Evolutionary conservation across 495 filamentous ascomycete species (phyloP).

Genomic region (Neurospora sp.): DNA sequence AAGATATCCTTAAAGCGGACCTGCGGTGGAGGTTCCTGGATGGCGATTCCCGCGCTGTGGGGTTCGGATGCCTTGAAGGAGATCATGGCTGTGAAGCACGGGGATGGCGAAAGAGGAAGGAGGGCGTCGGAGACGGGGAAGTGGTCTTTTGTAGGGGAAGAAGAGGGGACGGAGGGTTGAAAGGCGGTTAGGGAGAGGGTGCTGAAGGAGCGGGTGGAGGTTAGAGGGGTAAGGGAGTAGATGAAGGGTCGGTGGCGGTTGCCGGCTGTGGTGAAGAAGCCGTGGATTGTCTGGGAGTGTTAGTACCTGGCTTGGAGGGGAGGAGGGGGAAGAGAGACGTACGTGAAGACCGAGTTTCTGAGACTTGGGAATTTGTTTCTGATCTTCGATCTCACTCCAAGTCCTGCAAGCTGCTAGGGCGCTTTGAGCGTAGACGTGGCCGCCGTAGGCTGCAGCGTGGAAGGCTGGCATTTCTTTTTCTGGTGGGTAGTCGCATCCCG

Average conservation of each 20-base stretch:
- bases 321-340: constrained; percentile 12
- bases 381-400: constrained; percentile 26
- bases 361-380: constrained; percentile 7
- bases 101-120: constrained; percentile 26
- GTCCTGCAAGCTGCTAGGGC: constrained; percentile 51
- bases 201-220: constrained; percentile 46
- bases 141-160: constrained; percentile 17
- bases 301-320: too few species aligned
- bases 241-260: constrained; percentile 45
- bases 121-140: constrained; percentile 27
- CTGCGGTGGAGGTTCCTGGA: constrained; percentile 28
- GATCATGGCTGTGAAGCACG: constrained; percentile 50
- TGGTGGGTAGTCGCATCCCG: constrained; percentile 16
- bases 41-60: constrained; percentile 19
- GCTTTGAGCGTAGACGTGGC: constrained; percentile 59
- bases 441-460: constrained; percentile 42
- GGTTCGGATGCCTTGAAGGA: constrained; percentile 47
- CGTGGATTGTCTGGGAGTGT: constrained; percentile 47
- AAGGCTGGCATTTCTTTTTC: constrained; percentile 4
- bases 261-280: constrained; percentile 54
- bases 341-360: constrained; percentile 48
- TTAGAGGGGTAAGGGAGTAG: constrained; percentile 45
- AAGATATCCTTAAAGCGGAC: constrained; percentile 28
- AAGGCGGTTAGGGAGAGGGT: constrained; percentile 49
- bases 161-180: constrained; percentile 31